phyloP scores from a whole-genome alignment of 106 monocot genomes.

The Allium sativum region DNA sequence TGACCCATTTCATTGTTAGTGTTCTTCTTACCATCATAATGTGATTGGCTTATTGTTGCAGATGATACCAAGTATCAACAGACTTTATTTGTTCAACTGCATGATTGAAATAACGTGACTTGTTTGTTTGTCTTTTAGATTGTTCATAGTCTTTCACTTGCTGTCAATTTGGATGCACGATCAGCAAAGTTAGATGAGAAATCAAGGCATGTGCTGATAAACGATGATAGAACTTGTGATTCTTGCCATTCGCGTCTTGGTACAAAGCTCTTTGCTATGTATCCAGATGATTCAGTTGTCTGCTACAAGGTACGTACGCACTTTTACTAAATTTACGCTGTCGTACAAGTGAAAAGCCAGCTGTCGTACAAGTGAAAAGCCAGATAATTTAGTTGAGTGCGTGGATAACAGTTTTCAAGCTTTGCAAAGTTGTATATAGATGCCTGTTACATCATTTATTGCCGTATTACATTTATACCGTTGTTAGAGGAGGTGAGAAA shows the following conservation, averaged over 20 bases:
- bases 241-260: slow-evolving; percentile 89
- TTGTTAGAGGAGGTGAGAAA: too few relatives aligned
- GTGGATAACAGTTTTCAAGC: too few relatives aligned
- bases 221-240: slow-evolving; percentile 77
- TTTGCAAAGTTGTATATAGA: too few relatives aligned
- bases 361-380: too few relatives aligned
- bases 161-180: slow-evolving; percentile 57
- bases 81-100: not conserved
- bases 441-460: too few relatives aligned
- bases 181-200: slow-evolving; percentile 90
- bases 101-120: not conserved
- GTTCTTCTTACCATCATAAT: too few relatives aligned
- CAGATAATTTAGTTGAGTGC: too few relatives aligned
- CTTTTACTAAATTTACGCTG: not conserved
- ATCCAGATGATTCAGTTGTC: slow-evolving; percentile 90
- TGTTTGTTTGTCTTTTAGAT: slow-evolving; percentile 39
- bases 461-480: too few relatives aligned
- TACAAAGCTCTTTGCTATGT: slow-evolving; percentile 96
- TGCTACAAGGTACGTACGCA: slow-evolving; percentile 71
- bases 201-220: slow-evolving; percentile 83
- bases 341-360: too few relatives aligned
- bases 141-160: slow-evolving; percentile 61
- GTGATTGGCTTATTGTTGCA: too few relatives aligned
- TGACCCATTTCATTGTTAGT: too few relatives aligned
- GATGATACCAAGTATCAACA: too few relatives aligned